A percentile compares a stretch with the other conserved stretches of the same genome.
Conservation (phyloP, 1,139 yeast genomes). For the Protomyces inundatus region DNA sequence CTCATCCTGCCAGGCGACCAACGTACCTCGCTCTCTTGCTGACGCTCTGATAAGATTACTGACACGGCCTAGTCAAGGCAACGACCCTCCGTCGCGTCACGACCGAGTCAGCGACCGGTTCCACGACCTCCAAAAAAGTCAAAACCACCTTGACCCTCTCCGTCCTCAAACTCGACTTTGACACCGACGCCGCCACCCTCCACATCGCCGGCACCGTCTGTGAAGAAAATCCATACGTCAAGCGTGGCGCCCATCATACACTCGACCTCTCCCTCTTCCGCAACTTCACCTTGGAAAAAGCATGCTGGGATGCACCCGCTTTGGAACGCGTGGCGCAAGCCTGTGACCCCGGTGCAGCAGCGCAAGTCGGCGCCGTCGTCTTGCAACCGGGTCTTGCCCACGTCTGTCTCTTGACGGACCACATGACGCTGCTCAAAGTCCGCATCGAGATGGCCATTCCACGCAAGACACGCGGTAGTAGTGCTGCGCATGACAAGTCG, state of each 20-base stretch:
- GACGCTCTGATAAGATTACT: constrained; percentile 48
- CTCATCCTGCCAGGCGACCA: constrained; percentile 71
- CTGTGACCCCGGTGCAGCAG: constrained; percentile 68
- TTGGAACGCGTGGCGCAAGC: constrained; percentile 63
- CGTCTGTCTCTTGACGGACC: constrained; percentile 79
- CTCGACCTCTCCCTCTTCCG: constrained; percentile 71
- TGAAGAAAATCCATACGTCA: constrained; percentile 70
- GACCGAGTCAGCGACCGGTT: constrained; percentile 37
- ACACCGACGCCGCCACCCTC: constrained; percentile 68
- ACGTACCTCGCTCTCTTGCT: constrained; percentile 42
- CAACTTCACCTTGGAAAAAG: constrained; percentile 63
- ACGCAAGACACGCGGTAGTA: constrained; percentile 75
- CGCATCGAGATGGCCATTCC: constrained; percentile 83
- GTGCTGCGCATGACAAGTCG: constrained; percentile 74
- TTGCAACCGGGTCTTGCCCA: constrained; percentile 94
- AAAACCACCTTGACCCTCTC: constrained; percentile 51
- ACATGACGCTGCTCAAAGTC: constrained; percentile 74
- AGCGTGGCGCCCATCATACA: constrained; percentile 81
- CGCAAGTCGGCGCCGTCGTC: constrained; percentile 92
- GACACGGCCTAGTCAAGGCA: background rate
- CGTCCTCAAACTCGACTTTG: constrained; percentile 72
- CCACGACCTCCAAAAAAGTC: constrained; percentile 52
- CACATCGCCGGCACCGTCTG: constrained; percentile 76
- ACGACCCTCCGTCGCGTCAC: constrained; percentile 49
- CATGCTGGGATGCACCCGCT: constrained; percentile 74